These are phyloP conservation scores for Thozetella sp. DNA, from an alignment of 495 filamentous ascomycete genomes.

Conservation along the genomic window DNA sequence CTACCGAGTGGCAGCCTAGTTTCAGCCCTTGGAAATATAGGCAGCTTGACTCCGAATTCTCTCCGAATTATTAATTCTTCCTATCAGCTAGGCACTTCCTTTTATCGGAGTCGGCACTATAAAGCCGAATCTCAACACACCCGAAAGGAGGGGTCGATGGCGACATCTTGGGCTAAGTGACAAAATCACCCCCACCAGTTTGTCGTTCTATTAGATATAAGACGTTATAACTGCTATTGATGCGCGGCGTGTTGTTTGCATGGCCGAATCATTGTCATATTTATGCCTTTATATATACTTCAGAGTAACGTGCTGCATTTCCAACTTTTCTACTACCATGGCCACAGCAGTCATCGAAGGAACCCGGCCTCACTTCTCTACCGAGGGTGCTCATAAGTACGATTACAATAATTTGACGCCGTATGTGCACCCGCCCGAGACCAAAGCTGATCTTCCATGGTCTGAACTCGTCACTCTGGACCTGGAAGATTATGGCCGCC, in stretches of 20 bases:
- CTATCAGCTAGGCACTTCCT: too few species aligned
- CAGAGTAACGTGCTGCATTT: not conserved
- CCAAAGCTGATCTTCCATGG: slow-evolving; percentile 26
- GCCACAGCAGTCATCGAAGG: not conserved
- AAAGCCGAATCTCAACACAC: not conserved
- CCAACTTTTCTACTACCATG: not conserved
- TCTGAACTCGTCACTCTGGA: slow-evolving; percentile 61
- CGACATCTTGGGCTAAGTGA: not conserved
- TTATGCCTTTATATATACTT: not conserved
- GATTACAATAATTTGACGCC: not conserved
- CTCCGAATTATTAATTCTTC: too few species aligned
- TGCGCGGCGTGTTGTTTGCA: not conserved
- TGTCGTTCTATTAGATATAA: not conserved
- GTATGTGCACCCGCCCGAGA: not conserved
- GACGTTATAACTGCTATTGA: not conserved
- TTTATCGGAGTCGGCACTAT: too few species aligned
- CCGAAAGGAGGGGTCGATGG: not conserved
- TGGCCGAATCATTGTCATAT: not conserved
- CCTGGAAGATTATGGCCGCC: slow-evolving; percentile 50
- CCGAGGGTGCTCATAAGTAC: not conserved
- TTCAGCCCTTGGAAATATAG: too few species aligned
- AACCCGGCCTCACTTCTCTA: not conserved
- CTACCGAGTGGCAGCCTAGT: too few species aligned
- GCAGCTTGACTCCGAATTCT: too few species aligned
- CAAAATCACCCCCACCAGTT: not conserved